Evolutionary conservation across 257 asterid genomes (phyloP).

Genomic region (Craterostigma plantagineum): DNA sequence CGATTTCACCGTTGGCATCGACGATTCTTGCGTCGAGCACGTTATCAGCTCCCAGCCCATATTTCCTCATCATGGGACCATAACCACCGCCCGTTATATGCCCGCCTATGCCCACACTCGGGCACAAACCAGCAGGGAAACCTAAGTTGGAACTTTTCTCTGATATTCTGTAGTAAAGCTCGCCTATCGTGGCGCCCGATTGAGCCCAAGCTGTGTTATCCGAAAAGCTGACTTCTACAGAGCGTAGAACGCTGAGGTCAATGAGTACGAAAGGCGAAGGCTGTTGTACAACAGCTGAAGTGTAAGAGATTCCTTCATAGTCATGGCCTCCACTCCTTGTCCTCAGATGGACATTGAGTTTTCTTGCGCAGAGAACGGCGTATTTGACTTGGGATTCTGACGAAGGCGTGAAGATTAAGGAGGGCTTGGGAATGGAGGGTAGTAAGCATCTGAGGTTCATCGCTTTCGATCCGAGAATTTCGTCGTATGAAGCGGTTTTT

Average conservation of each 20-base stretch:
- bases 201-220: constrained; percentile 9
- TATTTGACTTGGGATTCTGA: constrained; percentile 8
- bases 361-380: constrained; percentile 8
- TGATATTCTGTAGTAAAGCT: constrained; percentile 10
- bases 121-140: constrained; percentile 10
- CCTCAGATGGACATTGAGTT: constrained; percentile 7
- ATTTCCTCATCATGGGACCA: constrained; percentile 12
- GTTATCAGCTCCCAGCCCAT: constrained; percentile 12
- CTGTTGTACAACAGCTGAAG: constrained; percentile 3
- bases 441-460: constrained; percentile 7
- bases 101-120: constrained; percentile 12
- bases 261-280: constrained; percentile 8
- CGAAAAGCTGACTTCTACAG: constrained; percentile 4
- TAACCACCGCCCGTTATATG: constrained; percentile 13
- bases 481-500: constrained; percentile 3
- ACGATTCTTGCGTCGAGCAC: constrained; percentile 6
- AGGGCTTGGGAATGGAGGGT: constrained; percentile 10
- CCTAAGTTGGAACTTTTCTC: constrained; percentile 5
- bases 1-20: neutral
- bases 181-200: constrained; percentile 11
- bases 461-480: constrained; percentile 6
- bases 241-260: constrained; percentile 6
- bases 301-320: constrained; percentile 9
- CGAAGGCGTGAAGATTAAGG: constrained; percentile 8
- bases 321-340: constrained; percentile 10